Base-by-base conservation (phyloP, 345 rosid genomes). In the Salix koriyanagi region DNA sequence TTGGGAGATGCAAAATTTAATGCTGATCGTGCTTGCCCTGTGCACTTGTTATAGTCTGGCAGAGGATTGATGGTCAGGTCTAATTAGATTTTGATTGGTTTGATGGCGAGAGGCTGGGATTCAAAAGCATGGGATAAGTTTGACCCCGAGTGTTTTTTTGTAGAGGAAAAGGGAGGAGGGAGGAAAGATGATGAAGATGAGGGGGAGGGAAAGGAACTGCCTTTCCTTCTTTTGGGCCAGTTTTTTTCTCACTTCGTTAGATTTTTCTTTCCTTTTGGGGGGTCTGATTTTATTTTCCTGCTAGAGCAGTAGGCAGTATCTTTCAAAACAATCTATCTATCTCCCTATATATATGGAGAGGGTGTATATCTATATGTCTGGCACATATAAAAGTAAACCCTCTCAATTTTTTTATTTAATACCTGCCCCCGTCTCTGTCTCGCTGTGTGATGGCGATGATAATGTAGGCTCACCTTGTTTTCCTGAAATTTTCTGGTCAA, bases 41-140 rank as follows among this genome's bases (percentile, higher is more conserved):
- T 74, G 78, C 79, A 71, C 82, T 76, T 23, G 87, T 83, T 65
- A 81, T 79, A 75, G 61, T 76, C 84, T 77, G 86, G 78, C 81
- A 23, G 70, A 21, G 72, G 81, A 67, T 77, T 68, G 77, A 74
- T 75, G 23, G 39, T 58, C 26, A 82, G 75, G 76, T 75, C 79
- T 82, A 75, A 70, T 75, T 76, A 67, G 69, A 67, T 70, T 56
- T 79, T 67, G 77, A 78, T 80, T 82, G 83, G 83, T 83, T 77
- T 70, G 74, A 8, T 71, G 78, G 80, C 48, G 68, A 76, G 70
- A 21, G 25, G 25, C 48, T 30, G 78, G 52, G 73, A 34, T 25
- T n/a, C 76, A 58, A 15, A 44, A 13, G 67, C 26, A 50, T 28
- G 37, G 28, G 72, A 70, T 60, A 23, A 28, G 69, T 50, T 72